phyloP scores from a whole-genome alignment of 1,139 yeast genomes.

The Yamadazyma aaseri region DNA sequence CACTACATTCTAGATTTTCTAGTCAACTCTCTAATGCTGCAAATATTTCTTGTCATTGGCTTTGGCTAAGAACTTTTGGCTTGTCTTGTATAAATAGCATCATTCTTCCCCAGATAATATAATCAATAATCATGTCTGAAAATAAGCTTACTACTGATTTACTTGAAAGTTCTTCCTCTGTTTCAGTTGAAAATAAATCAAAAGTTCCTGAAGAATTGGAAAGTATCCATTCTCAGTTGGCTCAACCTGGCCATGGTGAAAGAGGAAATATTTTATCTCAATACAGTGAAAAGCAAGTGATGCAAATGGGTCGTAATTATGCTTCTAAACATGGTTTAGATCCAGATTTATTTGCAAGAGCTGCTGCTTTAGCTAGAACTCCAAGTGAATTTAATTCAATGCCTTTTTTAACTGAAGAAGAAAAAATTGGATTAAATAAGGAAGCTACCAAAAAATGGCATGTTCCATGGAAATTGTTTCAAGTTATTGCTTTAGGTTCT shows the following conservation, averaged over 20 bases:
- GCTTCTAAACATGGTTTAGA: slow-evolving; percentile 64
- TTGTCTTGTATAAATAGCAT: not conserved
- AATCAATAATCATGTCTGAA: slow-evolving; percentile 1
- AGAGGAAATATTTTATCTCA: slow-evolving; percentile 60
- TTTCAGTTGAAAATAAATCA: slow-evolving; percentile 10
- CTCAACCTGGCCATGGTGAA: slow-evolving; percentile 25
- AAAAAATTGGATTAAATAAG: slow-evolving; percentile 53
- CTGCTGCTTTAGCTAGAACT: slow-evolving; percentile 73
- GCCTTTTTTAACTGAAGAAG: slow-evolving; percentile 57
- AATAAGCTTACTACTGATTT: slow-evolving; percentile 1
- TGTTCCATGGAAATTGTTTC: slow-evolving; percentile 59
- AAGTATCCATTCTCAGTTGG: slow-evolving; percentile 17
- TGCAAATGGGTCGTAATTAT: slow-evolving; percentile 70
- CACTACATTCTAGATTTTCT: too few relatives aligned
- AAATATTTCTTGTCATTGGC: not conserved
- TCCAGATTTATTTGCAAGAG: slow-evolving; percentile 66
- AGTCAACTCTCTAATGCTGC: not conserved
- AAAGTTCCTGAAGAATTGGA: slow-evolving; percentile 25
- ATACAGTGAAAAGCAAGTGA: slow-evolving; percentile 62
- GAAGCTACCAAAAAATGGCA: slow-evolving; percentile 65
- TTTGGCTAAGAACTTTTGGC: not conserved
- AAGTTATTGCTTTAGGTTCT: slow-evolving; percentile 71
- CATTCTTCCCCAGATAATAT: not conserved
- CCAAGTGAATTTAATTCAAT: slow-evolving; percentile 62
- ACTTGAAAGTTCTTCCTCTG: slow-evolving; percentile 11